phyloP scores from a whole-genome alignment of 2,329 filamentous ascomycete species.

The Moelleriella libera region DNA sequence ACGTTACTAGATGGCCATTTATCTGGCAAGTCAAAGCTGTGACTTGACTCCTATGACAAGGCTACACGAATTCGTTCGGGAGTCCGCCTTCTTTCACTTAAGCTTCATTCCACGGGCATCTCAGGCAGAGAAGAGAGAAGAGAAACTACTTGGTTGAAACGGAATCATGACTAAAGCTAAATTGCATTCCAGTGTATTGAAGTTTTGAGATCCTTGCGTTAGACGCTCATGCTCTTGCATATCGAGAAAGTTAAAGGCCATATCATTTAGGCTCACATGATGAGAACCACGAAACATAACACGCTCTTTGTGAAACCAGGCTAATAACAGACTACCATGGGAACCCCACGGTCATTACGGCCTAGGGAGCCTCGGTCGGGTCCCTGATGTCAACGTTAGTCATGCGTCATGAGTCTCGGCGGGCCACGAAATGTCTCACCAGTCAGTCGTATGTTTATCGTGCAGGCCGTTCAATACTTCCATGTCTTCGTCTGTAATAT shows the following conservation, averaged over 20 bases:
- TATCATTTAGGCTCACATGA: no score
- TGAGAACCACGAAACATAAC: no score
- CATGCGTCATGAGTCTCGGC: not conserved
- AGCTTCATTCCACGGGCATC: no score
- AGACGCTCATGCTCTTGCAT: no score
- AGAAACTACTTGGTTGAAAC: no score
- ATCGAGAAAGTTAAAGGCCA: no score
- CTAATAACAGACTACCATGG: not conserved
- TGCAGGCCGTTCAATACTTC: slow-evolving; percentile 48
- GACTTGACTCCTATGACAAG: not conserved
- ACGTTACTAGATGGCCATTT: slow-evolving; percentile 1
- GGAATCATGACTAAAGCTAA: no score
- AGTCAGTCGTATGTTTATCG: slow-evolving; percentile 60
- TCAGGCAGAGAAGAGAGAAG: no score
- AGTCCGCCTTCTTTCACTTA: not conserved
- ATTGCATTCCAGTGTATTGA: no score
- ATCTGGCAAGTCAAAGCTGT: not conserved
- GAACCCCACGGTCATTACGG: not conserved
- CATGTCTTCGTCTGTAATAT: slow-evolving; percentile 51
- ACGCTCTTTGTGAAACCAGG: no score
- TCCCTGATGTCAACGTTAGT: slow-evolving; percentile 5
- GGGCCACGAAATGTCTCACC: slow-evolving; percentile 18
- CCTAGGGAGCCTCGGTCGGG: slow-evolving; percentile 2
- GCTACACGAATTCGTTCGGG: not conserved
- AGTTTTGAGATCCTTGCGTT: no score